Conservation (phyloP, 768 basidiomycete species). For the Serendipita indica region DNA sequence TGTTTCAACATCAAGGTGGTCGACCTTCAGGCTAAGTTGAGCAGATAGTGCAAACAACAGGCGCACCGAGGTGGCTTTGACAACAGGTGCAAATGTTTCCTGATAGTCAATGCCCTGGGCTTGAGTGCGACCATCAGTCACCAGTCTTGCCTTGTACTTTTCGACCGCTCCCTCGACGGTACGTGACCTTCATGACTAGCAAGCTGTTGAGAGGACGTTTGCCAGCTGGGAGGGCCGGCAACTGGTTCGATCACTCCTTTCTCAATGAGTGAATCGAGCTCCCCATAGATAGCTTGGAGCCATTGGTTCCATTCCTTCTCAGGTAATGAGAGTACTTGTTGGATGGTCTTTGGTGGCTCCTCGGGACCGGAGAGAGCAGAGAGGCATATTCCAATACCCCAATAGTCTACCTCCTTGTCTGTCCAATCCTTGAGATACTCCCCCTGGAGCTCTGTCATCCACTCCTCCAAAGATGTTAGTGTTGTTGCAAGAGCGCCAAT, state of each 20-base stretch:
- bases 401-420: not conserved
- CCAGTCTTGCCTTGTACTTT: conserved; percentile 12
- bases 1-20: conserved; percentile 11
- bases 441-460: not conserved
- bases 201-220: not conserved
- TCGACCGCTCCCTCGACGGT: not conserved
- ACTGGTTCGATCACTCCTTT: not conserved
- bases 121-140: conserved; percentile 8
- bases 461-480: not conserved
- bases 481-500: not conserved
- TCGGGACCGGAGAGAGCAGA: not conserved
- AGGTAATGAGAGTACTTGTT: not conserved
- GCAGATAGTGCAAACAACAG: conserved; percentile 3
- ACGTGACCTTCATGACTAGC: not conserved
- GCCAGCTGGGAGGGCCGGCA: not conserved
- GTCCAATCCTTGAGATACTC: not conserved
- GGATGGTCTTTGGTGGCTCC: not conserved
- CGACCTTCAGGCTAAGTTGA: not conserved
- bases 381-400: not conserved
- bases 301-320: not conserved
- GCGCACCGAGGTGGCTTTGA: conserved; percentile 7
- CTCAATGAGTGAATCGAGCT: not conserved
- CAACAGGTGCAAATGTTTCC: conserved; percentile 11
- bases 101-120: not conserved
- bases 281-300: not conserved